Evolutionary conservation across 495 filamentous ascomycete genomes (phyloP), one percentile per base, ranked within the genome.

Genomic region (Lichenothelia convexa): DNA sequence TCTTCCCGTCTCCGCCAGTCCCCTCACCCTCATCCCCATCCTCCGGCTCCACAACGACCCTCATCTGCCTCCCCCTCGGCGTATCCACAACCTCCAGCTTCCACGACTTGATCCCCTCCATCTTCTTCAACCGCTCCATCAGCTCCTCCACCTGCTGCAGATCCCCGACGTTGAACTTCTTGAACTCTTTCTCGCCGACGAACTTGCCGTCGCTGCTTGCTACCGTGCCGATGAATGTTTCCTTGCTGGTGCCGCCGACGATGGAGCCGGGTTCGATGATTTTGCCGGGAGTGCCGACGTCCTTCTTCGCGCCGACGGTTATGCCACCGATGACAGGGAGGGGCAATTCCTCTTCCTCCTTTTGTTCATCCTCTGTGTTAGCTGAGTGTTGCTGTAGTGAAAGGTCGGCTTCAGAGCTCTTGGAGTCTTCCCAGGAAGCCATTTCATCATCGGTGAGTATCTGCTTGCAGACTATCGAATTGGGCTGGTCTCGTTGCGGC

Each of bases 381-480:
- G 8, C 21, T 16, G 7, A 7, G 8, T 12, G 9, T 11, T 16
- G 21, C 17, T 36, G 8, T 17, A 11, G n/a, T 17, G 31, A 34
- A 9, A 13, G 31, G 11, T n/a, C 18, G 18, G 31, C n/a, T 9
- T 9, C 9, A 12, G 23, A 35, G 35, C 60, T 61, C 45, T 67
- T 73, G 21, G 58, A 51, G 9, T 57, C 53, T 20, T 69, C 65
- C 72, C 76, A 80, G 7, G 60, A 63, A 3, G 58, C 51, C 24
- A 72, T 57, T 21, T 78, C 67, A 7, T 62, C 58, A 1, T 76
- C 66, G 3, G 58, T 55, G 15, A 91, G 56, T 32, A 93, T 72
- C 36, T 75, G 70, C 5, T 69, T 67, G 48, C 89, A 97, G 39
- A 71, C 69, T 22, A 97, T 83, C 2, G 68, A 50, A 49, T 93